Base-by-base conservation (phyloP, 1,284 basidiomycete species). In the Apiotrichum gracile region DNA sequence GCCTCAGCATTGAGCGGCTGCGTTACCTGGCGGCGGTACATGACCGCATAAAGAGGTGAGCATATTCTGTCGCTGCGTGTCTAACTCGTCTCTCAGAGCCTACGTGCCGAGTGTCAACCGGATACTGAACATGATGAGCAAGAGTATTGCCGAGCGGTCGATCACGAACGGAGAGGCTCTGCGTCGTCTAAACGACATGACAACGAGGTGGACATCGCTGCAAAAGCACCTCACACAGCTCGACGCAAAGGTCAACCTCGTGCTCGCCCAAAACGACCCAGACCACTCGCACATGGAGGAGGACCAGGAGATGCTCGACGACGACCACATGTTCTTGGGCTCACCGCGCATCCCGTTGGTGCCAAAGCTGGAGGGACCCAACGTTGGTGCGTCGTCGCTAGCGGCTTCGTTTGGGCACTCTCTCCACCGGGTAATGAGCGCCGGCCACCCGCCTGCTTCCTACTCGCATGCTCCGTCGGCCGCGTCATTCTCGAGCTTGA, bases 131-230 rank as follows among this genome's bases (percentile, higher is more conserved):
- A 91, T 92, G 63, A 87, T 97, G 64, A 90, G 91, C 68, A 93
- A 90, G 70, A 90, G 90, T 35, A 87, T 97, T 27, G 82, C 83
- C 55, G 90, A 94, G 60, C 82, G 91, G 47, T 85, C 88, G 1
- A 94, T 91, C 17, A 91, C 89, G 79, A 97, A 97, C 60, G 94
- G 94, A 3, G 91, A 94, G 76, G 88, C 91, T 25, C 74, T 97
- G 51, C 81, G 92, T 53, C 80, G 90, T 58, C 58, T 62, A 34
- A 57, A 61, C 29, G 69, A 72, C 42, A 65, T 70, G 60, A 55
- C 41, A 10, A 51, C 57, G 24, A 47, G 57, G 4, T 72, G 68
- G 67, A 43, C 26, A 1, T 38, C 41, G 7, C 49, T 70, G n/a
- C 65, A 65, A 37, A 54, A 56, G 42, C 60, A 64, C 21, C 62